Evolutionary conservation across 331 rosid genomes (phyloP).

Genomic region (Saraca asoca): DNA sequence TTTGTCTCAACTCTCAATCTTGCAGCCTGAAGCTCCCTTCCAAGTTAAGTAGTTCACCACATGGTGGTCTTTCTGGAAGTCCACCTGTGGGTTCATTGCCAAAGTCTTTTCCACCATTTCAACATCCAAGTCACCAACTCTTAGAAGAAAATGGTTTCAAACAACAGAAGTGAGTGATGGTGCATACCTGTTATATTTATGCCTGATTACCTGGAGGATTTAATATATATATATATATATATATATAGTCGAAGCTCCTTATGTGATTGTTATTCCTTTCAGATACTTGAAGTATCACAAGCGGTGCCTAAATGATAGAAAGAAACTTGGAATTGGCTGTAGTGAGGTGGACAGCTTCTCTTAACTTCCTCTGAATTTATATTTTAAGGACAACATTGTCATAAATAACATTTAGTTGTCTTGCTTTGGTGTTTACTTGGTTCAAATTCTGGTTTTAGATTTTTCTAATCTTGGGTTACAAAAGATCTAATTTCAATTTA

Average conservation of each 20-base stretch:
- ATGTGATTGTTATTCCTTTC: constrained; percentile 44
- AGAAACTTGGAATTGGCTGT: constrained; percentile 96
- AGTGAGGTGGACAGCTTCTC: constrained; percentile 76
- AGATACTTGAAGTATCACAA: constrained; percentile 85
- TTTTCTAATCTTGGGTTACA: neutral
- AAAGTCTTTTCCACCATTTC: constrained; percentile 87
- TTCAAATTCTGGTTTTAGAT: too few species aligned
- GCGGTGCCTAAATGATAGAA: constrained; percentile 83
- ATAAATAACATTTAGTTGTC: constrained; percentile 15
- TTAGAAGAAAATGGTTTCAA: constrained; percentile 93
- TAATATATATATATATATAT: constrained; percentile 4
- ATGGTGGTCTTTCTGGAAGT: constrained; percentile 68
- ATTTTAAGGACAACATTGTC: constrained; percentile 20
- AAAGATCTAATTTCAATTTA: neutral
- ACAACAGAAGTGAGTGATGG: constrained; percentile 82
- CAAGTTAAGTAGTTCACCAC: constrained; percentile 84
- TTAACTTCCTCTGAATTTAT: constrained; percentile 20
- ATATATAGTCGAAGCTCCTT: constrained; percentile 24
- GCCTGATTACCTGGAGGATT: neutral
- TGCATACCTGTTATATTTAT: constrained; percentile 22
- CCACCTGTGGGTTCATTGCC: constrained; percentile 98
- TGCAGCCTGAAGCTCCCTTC: constrained; percentile 67
- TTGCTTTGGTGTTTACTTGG: neutral
- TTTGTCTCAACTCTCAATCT: constrained; percentile 40
- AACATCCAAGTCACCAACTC: constrained; percentile 99